Base-by-base conservation (phyloP, 129 eudicot genomes). In the Solidago caesia region DNA sequence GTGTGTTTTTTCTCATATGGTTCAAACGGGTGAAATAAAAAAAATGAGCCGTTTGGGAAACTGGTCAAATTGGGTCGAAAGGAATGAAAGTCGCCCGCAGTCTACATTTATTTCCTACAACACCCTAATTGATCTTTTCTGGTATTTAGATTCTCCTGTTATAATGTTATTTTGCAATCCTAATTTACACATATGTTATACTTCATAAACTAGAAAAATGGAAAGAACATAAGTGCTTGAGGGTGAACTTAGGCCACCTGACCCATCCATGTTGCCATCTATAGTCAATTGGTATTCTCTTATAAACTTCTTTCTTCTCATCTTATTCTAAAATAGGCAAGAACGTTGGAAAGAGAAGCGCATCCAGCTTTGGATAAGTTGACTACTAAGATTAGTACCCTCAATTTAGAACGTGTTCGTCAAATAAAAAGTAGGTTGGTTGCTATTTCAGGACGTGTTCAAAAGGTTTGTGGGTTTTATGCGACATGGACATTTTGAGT, bases 341-440 rank as follows among this genome's bases (percentile, higher is more conserved):
- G 87, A 77, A 89, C 95, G 49, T 78, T 92, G 77, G 98, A 89
- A 84, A 92, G 67, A 77, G 96, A 92, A 84, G 98, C 98, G 33
- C 92, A 92, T 81, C 98, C 98, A n/a, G 96, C 96, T n/a, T 77
- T 89, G 79, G 98, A 92, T 83, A 92, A 86, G 85, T 79, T 92
- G 87, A 92, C 98, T 57, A 78, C 95, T 70, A 84, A 92, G 69
- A 92, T 92, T 75, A 92, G 96, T 79, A 89, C 96, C 26, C 95
- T 92, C 52, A 89, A 89, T 80, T 78, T 89, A 86, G 98, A 92
- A 75, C 88, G 96, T 52, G 98, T 92, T 48, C 91, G 98, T 11
- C 98, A 92, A 81, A 92, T 92, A 49, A 92, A 92, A 75, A 92
- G 98, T 65, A 92, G 98, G 13, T 47, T 92, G 86, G 98, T 92